Percentiles rank a stretch among this genome's conserved stretches.
Evolutionary conservation across 352 stramenopile genomes (phyloP).

Genomic region (Globisporangium takayamanum): DNA sequence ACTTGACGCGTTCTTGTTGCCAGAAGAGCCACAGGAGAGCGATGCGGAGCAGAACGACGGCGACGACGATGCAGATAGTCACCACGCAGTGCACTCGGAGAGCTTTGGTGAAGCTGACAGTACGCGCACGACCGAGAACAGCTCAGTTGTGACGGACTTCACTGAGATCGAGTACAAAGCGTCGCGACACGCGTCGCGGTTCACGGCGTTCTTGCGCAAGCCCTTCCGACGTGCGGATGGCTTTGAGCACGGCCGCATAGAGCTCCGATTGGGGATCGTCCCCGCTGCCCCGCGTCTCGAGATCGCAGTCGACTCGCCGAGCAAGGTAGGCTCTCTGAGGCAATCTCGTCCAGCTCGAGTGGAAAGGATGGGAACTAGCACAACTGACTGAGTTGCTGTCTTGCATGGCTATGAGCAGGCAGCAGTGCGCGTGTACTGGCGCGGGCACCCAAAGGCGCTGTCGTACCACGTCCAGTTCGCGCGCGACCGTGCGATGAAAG

Average conservation of each 20-base stretch:
- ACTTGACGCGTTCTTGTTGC: slow-evolving; percentile 29
- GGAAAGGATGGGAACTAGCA: background rate
- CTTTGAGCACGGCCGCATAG: slow-evolving; percentile 32
- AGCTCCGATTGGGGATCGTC: slow-evolving; percentile 37
- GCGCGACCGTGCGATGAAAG: slow-evolving; percentile 66
- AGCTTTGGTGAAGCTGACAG: slow-evolving; percentile 75
- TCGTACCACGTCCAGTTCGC: slow-evolving; percentile 66
- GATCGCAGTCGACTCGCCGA: slow-evolving; percentile 42
- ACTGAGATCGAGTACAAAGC: slow-evolving; percentile 43
- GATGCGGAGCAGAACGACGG: slow-evolving; percentile 46
- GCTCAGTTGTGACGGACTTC: slow-evolving; percentile 56
- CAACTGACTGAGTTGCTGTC: background rate
- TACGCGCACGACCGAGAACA: slow-evolving; percentile 61
- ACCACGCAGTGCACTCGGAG: slow-evolving; percentile 64
- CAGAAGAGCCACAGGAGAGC: slow-evolving; percentile 28
- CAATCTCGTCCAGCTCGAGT: background rate
- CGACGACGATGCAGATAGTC: slow-evolving; percentile 55
- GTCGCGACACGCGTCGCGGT: slow-evolving; percentile 42
- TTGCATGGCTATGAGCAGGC: slow-evolving; percentile 27
- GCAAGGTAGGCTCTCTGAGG: slow-evolving; percentile 31
- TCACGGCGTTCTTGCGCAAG: slow-evolving; percentile 61
- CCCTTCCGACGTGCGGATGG: slow-evolving; percentile 57
- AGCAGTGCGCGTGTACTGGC: slow-evolving; percentile 55
- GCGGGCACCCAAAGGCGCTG: slow-evolving; percentile 39
- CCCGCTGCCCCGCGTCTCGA: slow-evolving; percentile 39